Conservation (phyloP, 2,329 filamentous ascomycete species). For the Helminthosporium solani region DNA sequence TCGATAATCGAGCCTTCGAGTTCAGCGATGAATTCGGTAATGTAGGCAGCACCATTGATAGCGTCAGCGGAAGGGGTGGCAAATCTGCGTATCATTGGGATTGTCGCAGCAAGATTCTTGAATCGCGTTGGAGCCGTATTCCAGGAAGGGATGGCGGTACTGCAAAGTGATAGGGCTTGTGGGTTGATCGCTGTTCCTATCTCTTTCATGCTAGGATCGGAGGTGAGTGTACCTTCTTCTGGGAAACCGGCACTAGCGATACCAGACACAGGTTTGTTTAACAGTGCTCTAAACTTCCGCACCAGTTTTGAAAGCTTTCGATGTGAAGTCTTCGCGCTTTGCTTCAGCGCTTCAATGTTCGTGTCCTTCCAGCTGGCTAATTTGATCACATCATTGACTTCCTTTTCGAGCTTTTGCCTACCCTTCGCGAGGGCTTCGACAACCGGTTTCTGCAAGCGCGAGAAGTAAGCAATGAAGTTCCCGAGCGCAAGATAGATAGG, state of each 20-base stretch:
- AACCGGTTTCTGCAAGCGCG: constrained; percentile 67
- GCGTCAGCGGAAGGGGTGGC: constrained; percentile 54
- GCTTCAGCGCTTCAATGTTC: constrained; percentile 83
- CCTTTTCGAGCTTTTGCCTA: constrained; percentile 78
- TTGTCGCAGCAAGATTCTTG: constrained; percentile 67
- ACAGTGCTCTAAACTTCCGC: constrained; percentile 78
- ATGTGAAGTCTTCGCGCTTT: constrained; percentile 88
- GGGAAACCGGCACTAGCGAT: constrained; percentile 48
- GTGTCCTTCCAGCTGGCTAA: constrained; percentile 98
- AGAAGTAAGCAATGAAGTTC: constrained; percentile 77
- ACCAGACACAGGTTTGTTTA: constrained; percentile 72
- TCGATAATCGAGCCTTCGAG: constrained; percentile 68
- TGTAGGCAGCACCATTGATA: constrained; percentile 58
- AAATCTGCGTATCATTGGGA: constrained; percentile 71
- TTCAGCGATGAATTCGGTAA: constrained; percentile 69
- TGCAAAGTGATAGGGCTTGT: constrained; percentile 22
- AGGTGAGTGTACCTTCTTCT: constrained; percentile 20
- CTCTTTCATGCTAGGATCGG: constrained; percentile 12
- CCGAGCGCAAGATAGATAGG: constrained; percentile 64
- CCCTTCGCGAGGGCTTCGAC: constrained; percentile 65
- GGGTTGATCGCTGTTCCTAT: constrained; percentile 17
- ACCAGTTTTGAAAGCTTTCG: constrained; percentile 89
- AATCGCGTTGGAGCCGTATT: constrained; percentile 61
- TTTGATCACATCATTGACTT: constrained; percentile 89
- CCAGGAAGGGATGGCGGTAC: constrained; percentile 33